Evolutionary conservation across 441 rosid species (phyloP), one percentile per base, ranked within the genome.

Genomic region (Sinapis alba): DNA sequence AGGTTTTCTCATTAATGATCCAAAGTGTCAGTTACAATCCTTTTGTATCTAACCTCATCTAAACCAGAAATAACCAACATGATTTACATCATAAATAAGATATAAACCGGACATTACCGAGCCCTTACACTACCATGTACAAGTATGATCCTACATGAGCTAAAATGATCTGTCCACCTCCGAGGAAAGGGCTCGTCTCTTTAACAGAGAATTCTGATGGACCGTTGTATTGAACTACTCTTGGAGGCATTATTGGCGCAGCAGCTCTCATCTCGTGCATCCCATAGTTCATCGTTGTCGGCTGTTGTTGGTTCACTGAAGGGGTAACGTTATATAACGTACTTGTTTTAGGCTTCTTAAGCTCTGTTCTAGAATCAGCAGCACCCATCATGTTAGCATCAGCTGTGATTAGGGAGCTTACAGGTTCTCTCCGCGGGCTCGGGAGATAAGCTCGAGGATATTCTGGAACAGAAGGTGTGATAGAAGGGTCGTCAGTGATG

Each of bases 161-260:
- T n/a, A n/a, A n/a, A n/a, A n/a, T n/a, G n/a, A 96, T 62, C 62
- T 50, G 87, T 7, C 98, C 99, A 4, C 96, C 96, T 26, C 98
- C 98, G 34, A 96, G 99, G 45, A 81, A 64, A 21, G 99, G 99
- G 58, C 92, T 93, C 4, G 98, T 96, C 75, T 96, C 99, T 79
- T 85, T 96, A 13, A 91, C 79, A 5, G 96, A 73, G 83, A 82
- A 93, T 74, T 93, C 99, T 54, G 74, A 63, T 58, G 78, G 68
- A 64, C 57, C 81, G 83, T 74, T 84, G 86, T 79, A 83, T 20
- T 81, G 81, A 73, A 85, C 85, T 18, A 80, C 23, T 75, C 86
- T 18, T 86, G 91, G 78, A 24, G 82, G 72, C 75, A 69, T 64
- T 1, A 69, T 64, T 1, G 75, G 79, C 5, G 80, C 90, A 36